phyloP scores from a whole-genome alignment of 106 monocot species.

The Platanthera zijinensis region DNA sequence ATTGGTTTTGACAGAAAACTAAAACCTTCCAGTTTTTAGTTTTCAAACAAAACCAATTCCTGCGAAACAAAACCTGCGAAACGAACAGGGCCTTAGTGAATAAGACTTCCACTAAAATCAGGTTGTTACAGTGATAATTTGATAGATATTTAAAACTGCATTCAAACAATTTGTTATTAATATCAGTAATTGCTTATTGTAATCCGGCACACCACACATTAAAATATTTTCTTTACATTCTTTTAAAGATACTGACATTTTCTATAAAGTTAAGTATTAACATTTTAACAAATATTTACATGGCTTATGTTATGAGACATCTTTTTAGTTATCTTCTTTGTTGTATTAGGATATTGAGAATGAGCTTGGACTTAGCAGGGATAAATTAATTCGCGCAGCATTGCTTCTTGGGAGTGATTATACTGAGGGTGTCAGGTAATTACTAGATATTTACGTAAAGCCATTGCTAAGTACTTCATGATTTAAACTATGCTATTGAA shows the following conservation, averaged over 20 bases:
- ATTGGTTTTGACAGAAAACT: no score
- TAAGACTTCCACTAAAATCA: no score
- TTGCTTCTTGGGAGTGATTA: constrained; percentile 99
- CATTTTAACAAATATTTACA: background rate
- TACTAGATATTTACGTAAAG: background rate
- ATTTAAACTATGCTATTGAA: background rate
- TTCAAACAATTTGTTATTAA: background rate
- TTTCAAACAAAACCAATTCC: no score
- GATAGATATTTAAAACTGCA: background rate
- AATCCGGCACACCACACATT: background rate
- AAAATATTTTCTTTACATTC: background rate
- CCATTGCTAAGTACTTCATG: background rate
- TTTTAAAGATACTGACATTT: background rate
- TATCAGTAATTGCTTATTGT: background rate
- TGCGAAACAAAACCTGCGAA: no score
- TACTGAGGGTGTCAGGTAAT: constrained; percentile 92
- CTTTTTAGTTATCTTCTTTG: constrained; percentile 8
- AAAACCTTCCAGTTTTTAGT: no score
- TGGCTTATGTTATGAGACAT: background rate
- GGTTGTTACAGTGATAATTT: background rate
- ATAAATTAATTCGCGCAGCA: constrained; percentile 82
- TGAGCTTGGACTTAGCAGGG: constrained; percentile 88
- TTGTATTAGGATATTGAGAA: constrained; percentile 75
- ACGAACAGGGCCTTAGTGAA: no score
- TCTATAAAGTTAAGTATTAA: background rate